A percentile compares a stretch with the other conserved stretches of the same genome.
Evolutionary conservation across 106 monocot genomes (phyloP).

Genomic region (Vanilla planifolia): DNA sequence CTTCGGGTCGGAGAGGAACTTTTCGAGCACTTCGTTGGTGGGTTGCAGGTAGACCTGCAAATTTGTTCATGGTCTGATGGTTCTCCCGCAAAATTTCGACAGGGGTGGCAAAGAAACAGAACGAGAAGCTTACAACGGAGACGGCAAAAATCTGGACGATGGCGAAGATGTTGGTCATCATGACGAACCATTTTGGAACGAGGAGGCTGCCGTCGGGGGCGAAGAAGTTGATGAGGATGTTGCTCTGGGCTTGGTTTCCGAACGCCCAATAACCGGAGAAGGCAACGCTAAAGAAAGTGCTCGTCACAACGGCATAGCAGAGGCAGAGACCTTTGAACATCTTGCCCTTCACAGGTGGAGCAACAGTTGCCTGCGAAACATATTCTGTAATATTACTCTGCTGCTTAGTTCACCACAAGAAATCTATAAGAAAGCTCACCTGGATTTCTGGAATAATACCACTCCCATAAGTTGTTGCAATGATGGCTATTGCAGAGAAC

Average conservation of each 20-base stretch:
- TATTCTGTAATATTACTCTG: too few species aligned
- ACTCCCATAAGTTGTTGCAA: conserved; percentile 82
- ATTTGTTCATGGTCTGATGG: background rate
- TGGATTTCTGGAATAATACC: conserved; percentile 96
- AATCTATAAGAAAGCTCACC: conserved; percentile 7
- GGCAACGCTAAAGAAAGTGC: conserved; percentile 73
- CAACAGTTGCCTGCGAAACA: conserved; percentile 53
- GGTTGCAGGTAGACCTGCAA: conserved; percentile 83
- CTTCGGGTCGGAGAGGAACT: conserved; percentile 50
- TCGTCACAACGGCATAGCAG: conserved; percentile 57
- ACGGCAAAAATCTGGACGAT: conserved; percentile 82
- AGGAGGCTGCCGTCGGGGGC: conserved; percentile 14
- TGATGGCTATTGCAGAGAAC: conserved; percentile 65
- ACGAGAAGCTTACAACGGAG: conserved; percentile 35
- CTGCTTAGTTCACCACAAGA: too few species aligned
- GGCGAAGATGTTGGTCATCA: conserved; percentile 47
- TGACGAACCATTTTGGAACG: conserved; percentile 57
- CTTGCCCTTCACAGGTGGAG: conserved; percentile 76
- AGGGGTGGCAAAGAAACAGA: background rate
- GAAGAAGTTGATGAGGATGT: conserved; percentile 63
- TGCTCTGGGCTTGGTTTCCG: conserved; percentile 58
- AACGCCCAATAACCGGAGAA: conserved; percentile 90
- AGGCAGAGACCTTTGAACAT: conserved; percentile 94
- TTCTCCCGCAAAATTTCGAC: background rate
- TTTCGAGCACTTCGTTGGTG: conserved; percentile 74